Evolutionary conservation across 2,329 filamentous ascomycete genomes (phyloP), one percentile per base, ranked within the genome.

Genomic region (Mariannaea elegans): DNA sequence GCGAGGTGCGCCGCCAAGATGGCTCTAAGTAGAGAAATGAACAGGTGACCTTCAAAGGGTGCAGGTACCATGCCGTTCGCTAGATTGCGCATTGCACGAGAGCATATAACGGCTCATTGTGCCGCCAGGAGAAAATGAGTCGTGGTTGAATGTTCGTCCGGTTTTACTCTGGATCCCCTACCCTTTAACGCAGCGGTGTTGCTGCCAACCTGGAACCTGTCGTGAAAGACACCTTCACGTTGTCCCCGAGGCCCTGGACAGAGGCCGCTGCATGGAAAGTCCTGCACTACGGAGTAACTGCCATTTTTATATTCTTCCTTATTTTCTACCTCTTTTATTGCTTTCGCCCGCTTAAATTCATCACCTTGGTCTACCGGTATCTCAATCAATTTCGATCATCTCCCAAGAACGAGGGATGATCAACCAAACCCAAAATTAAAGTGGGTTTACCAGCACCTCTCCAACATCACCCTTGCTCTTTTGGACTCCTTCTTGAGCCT

Each of bases 81-180:
- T 19, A 9, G 12, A 10, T 34, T 34, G 13, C 10, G 5, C 16
- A 29, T 29, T 23, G 23, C 45, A 31, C 27, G 31, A 44, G 56
- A 51, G 8, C 55, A 49, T 59, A 53, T 45, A 54, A 59, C 36
- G 14, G 29, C 18, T 36, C 39, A 14, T 51, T 44, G 31, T n/a
- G 18, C 34, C 24, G 24, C 27, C 13, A 23, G 16, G 38, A 31
- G 42, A 54, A 38, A 36, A 36, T 14, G 34, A 36, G 13, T 6
- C 9, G 21, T 12, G 14, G 39, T 32, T 44, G 34, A 23, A 7
- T 18, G 21, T 32, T 48, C 29, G 16, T 44, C 8, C 47, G 24
- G 36, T 47, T 48, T 48, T 32, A 59, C 19, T 44, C 18, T 24
- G 36, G 5, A 36, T 14, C 34, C 16, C 19, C 8, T n/a, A n/a